Conservation (phyloP, 495 filamentous ascomycete species). For the Podospora sp. region DNA sequence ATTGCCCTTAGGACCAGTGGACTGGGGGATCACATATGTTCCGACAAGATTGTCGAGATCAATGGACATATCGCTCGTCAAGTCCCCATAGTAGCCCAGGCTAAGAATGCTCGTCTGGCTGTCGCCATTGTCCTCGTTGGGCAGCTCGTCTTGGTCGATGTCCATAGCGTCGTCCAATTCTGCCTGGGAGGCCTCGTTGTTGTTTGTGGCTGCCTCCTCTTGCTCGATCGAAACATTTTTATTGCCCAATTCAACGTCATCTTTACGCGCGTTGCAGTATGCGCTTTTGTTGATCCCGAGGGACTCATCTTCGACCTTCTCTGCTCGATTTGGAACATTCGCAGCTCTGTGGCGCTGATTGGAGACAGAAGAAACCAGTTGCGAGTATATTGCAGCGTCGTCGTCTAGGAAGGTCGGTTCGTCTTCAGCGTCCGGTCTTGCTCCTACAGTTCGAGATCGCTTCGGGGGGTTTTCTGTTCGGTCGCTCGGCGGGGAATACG, state of each 20-base stretch:
- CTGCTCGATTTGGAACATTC: not conserved
- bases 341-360: not conserved
- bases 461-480: not conserved
- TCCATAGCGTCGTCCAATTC: slow-evolving; percentile 1
- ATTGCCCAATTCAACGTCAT: not conserved
- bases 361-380: not conserved
- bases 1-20: not conserved
- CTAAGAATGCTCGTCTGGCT: slow-evolving; percentile 7
- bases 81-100: not conserved
- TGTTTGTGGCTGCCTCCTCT: no score
- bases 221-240: not conserved
- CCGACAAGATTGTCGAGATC: slow-evolving; percentile 7
- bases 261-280: not conserved
- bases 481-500: not conserved
- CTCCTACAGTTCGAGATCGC: not conserved
- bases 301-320: not conserved
- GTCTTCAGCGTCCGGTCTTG: not conserved
- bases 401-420: not conserved
- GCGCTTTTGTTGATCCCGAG: not conserved
- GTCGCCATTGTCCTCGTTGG: not conserved
- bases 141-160: not conserved
- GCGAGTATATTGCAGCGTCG: not conserved
- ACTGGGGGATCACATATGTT: not conserved
- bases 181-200: not conserved
- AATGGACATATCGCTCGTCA: not conserved